A percentile compares a stretch with the other conserved stretches of the same genome.
phyloP scores from a whole-genome alignment of 148 eudicot genomes.

The Rhododendron molle region DNA sequence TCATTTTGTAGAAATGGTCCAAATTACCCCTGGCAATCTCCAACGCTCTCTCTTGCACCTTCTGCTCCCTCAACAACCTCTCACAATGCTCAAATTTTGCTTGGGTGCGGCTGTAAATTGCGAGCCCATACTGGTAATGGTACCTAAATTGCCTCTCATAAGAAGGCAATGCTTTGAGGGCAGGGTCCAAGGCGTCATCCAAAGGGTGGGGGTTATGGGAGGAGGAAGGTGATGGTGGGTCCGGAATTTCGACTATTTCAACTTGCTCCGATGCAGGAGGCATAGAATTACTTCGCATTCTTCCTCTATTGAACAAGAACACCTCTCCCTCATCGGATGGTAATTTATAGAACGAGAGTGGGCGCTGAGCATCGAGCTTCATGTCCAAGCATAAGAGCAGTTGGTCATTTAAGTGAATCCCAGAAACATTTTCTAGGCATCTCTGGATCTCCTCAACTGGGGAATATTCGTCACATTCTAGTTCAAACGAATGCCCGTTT shows the following conservation, averaged over 20 bases:
- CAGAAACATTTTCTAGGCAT: conserved; percentile 54
- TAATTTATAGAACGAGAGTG: conserved; percentile 68
- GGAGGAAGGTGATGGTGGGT: conserved; percentile 52
- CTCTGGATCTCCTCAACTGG: conserved; percentile 68
- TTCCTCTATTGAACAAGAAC: conserved; percentile 74
- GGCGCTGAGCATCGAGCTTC: conserved; percentile 68
- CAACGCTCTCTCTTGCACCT: conserved; percentile 89
- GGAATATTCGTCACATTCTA: conserved; percentile 71
- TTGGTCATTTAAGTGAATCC: conserved; percentile 70
- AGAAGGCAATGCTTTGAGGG: conserved; percentile 87
- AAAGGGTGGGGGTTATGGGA: conserved; percentile 65
- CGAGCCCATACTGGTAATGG: conserved; percentile 81
- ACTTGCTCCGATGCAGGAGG: conserved; percentile 63
- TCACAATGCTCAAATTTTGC: conserved; percentile 50
- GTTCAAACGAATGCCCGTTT: conserved; percentile 79
- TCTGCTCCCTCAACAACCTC: conserved; percentile 69
- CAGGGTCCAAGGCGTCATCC: conserved; percentile 90
- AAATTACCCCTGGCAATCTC: conserved; percentile 89
- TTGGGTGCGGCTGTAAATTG: conserved; percentile 56
- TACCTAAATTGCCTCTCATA: conserved; percentile 90
- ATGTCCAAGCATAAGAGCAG: conserved; percentile 76
- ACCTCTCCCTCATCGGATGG: conserved; percentile 76
- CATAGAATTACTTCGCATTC: conserved; percentile 70
- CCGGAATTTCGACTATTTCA: conserved; percentile 41
- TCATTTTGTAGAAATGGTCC: conserved; percentile 71